Percentiles rank a stretch among this genome's conserved stretches.
These are phyloP conservation scores for Scheffersomyces ergatensis DNA, from an alignment of 805 yeast species.

Conservation along the genomic window DNA sequence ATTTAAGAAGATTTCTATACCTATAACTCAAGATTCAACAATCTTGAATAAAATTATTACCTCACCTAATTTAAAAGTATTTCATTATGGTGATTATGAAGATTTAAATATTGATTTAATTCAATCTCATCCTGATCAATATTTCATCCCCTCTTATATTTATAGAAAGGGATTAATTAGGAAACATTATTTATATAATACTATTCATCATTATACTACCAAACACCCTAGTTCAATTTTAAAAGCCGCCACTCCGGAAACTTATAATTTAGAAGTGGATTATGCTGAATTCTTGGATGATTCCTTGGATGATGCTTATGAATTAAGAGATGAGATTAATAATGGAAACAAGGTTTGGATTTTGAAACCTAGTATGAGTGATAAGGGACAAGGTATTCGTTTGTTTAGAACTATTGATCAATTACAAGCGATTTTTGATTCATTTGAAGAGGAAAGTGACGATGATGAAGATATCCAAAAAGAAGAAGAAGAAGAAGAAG, in stretches of 20 bases:
- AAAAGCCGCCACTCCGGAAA: slow-evolving; percentile 62
- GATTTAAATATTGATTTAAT: slow-evolving; percentile 74
- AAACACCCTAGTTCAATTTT: slow-evolving; percentile 73
- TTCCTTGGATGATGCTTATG: slow-evolving; percentile 88
- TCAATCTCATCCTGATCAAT: slow-evolving; percentile 40
- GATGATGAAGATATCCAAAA: slow-evolving; percentile 57
- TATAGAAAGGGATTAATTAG: slow-evolving; percentile 89
- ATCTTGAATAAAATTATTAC: slow-evolving; percentile 13
- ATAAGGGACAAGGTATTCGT: slow-evolving; percentile 93
- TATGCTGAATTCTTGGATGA: slow-evolving; percentile 96
- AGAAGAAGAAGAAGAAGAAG: slow-evolving; percentile 26
- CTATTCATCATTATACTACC: slow-evolving; percentile 68
- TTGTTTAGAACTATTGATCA: slow-evolving; percentile 76
- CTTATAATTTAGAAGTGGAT: slow-evolving; percentile 82
- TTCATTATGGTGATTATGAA: slow-evolving; percentile 90
- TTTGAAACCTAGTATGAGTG: slow-evolving; percentile 95
- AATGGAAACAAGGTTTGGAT: slow-evolving; percentile 71
- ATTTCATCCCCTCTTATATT: slow-evolving; percentile 74
- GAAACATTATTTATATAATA: slow-evolving; percentile 84
- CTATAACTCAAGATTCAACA: slow-evolving; percentile 21
- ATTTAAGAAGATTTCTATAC: slow-evolving; percentile 18
- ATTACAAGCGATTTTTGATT: slow-evolving; percentile 78
- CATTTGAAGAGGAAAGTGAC: slow-evolving; percentile 73
- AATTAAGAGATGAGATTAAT: slow-evolving; percentile 75
- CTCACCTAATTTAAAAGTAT: slow-evolving; percentile 31